phyloP scores from a whole-genome alignment of 495 filamentous ascomycete species.

The Hypomontagnella submonticulosa region DNA sequence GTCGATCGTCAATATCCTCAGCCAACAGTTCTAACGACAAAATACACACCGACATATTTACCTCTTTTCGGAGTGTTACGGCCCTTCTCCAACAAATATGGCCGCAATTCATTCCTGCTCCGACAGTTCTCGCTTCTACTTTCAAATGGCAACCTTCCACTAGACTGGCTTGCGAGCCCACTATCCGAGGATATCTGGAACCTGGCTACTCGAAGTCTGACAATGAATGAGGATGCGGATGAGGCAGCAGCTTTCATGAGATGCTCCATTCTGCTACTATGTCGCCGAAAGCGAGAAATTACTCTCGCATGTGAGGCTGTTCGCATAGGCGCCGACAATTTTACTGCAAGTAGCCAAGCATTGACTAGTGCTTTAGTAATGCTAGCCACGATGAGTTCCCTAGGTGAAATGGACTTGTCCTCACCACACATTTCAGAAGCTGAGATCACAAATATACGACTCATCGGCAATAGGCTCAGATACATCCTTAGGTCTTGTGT shows the following conservation, averaged over 20 bases:
- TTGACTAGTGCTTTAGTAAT: conserved; percentile 52
- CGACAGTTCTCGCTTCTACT: conserved; percentile 53
- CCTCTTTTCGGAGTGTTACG: conserved; percentile 45
- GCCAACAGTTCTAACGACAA: conserved; percentile 48
- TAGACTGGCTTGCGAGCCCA: conserved; percentile 57
- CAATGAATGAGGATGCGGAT: conserved; percentile 41
- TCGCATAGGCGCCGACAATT: conserved; percentile 40
- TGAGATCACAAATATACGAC: conserved; percentile 35
- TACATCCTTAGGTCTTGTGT: conserved; percentile 40
- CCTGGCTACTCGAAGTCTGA: conserved; percentile 45
- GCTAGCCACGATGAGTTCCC: conserved; percentile 47
- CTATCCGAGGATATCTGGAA: conserved; percentile 55
- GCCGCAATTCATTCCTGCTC: conserved; percentile 44
- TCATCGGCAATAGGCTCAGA: conserved; percentile 40
- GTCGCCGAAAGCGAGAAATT: conserved; percentile 28
- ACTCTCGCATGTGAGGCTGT: conserved; percentile 12
- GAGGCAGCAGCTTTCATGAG: conserved; percentile 53
- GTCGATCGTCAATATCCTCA: conserved; percentile 49
- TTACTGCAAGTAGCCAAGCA: conserved; percentile 42
- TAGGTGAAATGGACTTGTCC: conserved; percentile 44
- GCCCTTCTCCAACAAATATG: conserved; percentile 43
- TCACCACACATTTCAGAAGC: conserved; percentile 26
- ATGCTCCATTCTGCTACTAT: conserved; percentile 50
- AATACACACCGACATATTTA: conserved; percentile 28
- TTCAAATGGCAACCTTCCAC: conserved; percentile 48